phyloP scores from a whole-genome alignment of 495 filamentous ascomycete species.

The Tuber melanosporum region DNA sequence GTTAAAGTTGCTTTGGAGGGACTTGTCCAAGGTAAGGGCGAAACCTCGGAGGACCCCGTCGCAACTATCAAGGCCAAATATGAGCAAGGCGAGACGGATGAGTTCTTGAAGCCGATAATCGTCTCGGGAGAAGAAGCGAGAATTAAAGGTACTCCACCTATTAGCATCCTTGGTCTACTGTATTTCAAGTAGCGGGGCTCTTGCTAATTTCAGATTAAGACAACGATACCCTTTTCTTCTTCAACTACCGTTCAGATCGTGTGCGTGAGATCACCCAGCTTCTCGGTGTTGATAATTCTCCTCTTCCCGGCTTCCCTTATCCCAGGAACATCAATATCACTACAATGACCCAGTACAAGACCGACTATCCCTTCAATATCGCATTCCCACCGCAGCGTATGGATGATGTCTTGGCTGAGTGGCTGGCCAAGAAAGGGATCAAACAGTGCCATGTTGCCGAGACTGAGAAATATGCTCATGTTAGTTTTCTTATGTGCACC shows the following conservation, averaged over 20 bases:
- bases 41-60: conserved; percentile 74
- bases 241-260: conserved; percentile 99
- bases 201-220: conserved; percentile 48
- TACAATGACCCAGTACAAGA: conserved; percentile 99
- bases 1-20: conserved; percentile 84
- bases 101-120: conserved; percentile 98
- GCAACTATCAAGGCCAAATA: conserved; percentile 83
- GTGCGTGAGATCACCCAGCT: conserved; percentile 95
- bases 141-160: conserved; percentile 61
- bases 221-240: conserved; percentile 94
- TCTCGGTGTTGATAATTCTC: conserved; percentile 84
- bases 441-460: conserved; percentile 95
- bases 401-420: conserved; percentile 94
- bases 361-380: conserved; percentile 83
- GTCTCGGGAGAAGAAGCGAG: conserved; percentile 76
- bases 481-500: conserved; percentile 49
- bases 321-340: conserved; percentile 84
- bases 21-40: conserved; percentile 75
- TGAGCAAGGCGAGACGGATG: conserved; percentile 78
- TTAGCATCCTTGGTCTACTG: neutral
- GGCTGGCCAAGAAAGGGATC: conserved; percentile 76
- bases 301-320: conserved; percentile 85
- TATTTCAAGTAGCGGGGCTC: neutral
- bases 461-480: conserved; percentile 99
- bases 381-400: conserved; percentile 93